Evolutionary conservation across 2,329 filamentous ascomycete genomes (phyloP).

Genomic region (Neopestalotiopsis rosae): DNA sequence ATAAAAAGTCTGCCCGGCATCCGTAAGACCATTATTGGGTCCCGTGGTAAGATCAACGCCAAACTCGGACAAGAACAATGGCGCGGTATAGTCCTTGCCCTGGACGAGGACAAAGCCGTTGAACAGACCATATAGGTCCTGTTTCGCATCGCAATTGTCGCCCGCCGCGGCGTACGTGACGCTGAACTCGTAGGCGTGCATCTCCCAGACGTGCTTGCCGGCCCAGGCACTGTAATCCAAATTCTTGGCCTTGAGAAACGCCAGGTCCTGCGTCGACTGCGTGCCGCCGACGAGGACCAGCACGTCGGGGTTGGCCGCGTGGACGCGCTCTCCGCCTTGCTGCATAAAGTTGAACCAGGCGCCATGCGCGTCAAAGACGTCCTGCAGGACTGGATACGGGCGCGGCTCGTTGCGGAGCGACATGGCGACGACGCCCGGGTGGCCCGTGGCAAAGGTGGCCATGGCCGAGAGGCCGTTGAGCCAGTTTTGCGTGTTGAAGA

Average conservation of each 20-base stretch:
- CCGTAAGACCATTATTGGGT: constrained; percentile 43
- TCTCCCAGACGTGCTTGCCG: constrained; percentile 64
- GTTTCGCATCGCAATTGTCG: constrained; percentile 48
- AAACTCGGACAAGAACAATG: constrained; percentile 65
- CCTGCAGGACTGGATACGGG: constrained; percentile 50
- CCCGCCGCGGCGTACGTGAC: constrained; percentile 49
- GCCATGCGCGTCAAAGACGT: constrained; percentile 44
- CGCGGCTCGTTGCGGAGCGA: constrained; percentile 65
- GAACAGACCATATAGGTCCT: constrained; percentile 50
- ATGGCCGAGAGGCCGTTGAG: constrained; percentile 57
- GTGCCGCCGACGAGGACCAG: constrained; percentile 61
- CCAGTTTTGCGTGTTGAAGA: constrained; percentile 60
- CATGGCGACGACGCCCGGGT: constrained; percentile 58
- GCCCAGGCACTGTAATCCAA: constrained; percentile 52
- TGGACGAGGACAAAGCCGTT: constrained; percentile 59
- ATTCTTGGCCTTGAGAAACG: constrained; percentile 42
- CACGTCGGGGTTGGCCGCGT: constrained; percentile 55
- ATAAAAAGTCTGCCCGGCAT: constrained; percentile 54
- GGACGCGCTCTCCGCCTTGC: constrained; percentile 53
- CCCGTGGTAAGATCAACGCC: constrained; percentile 56
- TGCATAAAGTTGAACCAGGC: constrained; percentile 58
- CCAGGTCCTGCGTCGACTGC: constrained; percentile 58
- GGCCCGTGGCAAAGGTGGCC: constrained; percentile 52
- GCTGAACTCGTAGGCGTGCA: constrained; percentile 63
- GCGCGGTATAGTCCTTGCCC: constrained; percentile 51